phyloP scores from a whole-genome alignment of 805 yeast species.

The Wickerhamiella azyma region DNA sequence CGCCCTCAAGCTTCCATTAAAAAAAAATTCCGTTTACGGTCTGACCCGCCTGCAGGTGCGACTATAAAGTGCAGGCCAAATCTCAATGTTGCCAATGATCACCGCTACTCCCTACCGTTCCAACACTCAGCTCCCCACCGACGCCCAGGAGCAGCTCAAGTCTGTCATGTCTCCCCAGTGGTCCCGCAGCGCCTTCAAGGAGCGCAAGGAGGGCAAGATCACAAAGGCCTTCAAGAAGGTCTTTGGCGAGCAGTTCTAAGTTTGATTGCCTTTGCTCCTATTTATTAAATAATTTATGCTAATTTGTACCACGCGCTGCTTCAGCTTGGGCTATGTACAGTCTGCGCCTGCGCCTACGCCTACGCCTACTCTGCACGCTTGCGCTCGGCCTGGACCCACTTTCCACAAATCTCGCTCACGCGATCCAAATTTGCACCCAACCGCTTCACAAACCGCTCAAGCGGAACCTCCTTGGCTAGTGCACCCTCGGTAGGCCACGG shows the following conservation, averaged over 20 bases:
- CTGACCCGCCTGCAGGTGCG: neutral
- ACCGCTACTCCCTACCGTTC: neutral
- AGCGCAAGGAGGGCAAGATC: conserved; percentile 2
- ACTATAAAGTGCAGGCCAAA: neutral
- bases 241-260: conserved; percentile 5
- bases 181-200: conserved; percentile 6
- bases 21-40: neutral
- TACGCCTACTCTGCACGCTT: no score
- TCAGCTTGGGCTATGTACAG: neutral
- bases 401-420: neutral
- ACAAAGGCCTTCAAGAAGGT: conserved; percentile 4
- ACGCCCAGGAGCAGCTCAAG: neutral
- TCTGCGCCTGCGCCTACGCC: neutral
- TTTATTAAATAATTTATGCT: neutral
- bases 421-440: neutral
- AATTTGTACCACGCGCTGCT: no score
- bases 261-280: no score
- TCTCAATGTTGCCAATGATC: neutral
- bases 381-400: neutral
- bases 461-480: neutral
- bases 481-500: conserved; percentile 3
- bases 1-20: neutral
- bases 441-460: neutral
- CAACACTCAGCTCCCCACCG: neutral
- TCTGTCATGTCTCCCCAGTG: conserved; percentile 7